Evolutionary conservation across 2,329 filamentous ascomycete genomes (phyloP).

Genomic region (Phialophora tarda): DNA sequence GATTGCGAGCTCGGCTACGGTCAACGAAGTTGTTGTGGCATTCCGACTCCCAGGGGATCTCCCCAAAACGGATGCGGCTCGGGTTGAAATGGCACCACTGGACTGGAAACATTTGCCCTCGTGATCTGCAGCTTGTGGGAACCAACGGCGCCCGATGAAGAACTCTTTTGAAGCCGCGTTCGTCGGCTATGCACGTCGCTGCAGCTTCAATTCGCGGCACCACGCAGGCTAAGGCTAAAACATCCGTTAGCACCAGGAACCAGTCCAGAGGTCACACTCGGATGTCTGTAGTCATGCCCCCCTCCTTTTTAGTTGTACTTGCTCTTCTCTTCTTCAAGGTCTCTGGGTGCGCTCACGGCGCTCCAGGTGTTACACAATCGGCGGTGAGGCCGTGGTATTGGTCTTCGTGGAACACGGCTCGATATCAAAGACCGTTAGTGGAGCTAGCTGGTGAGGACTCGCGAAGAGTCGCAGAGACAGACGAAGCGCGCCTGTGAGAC

Average conservation of each 20-base stretch:
- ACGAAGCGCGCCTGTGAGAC: background rate
- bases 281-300: background rate
- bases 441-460: background rate
- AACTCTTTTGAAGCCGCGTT: constrained; percentile 14
- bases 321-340: background rate
- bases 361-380: background rate
- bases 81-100: background rate
- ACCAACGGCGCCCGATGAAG: background rate
- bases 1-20: background rate
- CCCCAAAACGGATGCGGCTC: constrained; percentile 7
- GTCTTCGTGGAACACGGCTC: background rate
- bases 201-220: constrained; percentile 14
- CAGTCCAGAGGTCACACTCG: background rate
- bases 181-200: constrained; percentile 17
- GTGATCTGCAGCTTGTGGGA: constrained; percentile 1
- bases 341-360: background rate
- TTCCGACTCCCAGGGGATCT: background rate
- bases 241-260: background rate
- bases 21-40: background rate
- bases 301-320: background rate
- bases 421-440: background rate
- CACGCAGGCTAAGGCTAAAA: constrained; percentile 8
- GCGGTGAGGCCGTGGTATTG: background rate
- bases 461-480: background rate
- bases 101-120: constrained; percentile 10